These are phyloP conservation scores for Petasospora fabianii DNA, from an alignment of 1,139 yeast genomes.

Conservation along the genomic window DNA sequence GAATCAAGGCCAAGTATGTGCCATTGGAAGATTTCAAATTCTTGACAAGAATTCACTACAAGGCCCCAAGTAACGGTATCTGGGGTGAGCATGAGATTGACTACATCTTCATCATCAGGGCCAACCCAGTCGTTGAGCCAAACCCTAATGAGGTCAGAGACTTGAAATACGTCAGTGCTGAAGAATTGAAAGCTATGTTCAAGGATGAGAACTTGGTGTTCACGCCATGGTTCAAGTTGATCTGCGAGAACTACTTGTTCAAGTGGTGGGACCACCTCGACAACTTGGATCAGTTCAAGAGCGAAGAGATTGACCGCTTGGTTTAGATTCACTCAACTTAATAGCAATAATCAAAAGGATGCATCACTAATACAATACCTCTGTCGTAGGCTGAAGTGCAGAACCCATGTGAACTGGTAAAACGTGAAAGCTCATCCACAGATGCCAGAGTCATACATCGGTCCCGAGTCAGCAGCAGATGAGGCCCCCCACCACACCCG, in stretches of 20 bases:
- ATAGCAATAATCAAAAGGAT: background rate
- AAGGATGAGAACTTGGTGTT: slow-evolving; percentile 58
- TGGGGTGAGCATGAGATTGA: slow-evolving; percentile 99
- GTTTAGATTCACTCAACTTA: slow-evolving; percentile 4
- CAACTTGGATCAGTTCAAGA: slow-evolving; percentile 30
- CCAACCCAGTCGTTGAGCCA: slow-evolving; percentile 50
- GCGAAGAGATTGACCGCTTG: slow-evolving; percentile 25
- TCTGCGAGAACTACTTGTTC: slow-evolving; percentile 86
- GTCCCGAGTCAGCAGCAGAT: slow-evolving; percentile 8
- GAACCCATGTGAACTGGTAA: too few relatives aligned
- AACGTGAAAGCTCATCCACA: too few relatives aligned
- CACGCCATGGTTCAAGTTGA: slow-evolving; percentile 97
- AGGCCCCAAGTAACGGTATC: slow-evolving; percentile 73
- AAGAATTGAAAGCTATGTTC: slow-evolving; percentile 74
- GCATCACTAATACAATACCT: background rate
- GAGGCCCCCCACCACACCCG: slow-evolving; percentile 10
- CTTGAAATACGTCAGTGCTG: slow-evolving; percentile 64
- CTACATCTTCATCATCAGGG: slow-evolving; percentile 76
- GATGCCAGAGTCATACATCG: background rate
- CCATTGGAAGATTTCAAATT: slow-evolving; percentile 73
- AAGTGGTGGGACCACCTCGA: slow-evolving; percentile 89
- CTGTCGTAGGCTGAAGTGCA: background rate
- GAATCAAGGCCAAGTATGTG: slow-evolving; percentile 60
- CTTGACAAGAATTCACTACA: slow-evolving; percentile 91
- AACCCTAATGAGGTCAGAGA: slow-evolving; percentile 86